Evolutionary conservation across 2,329 filamentous ascomycete genomes (phyloP).

Genomic region (Trichoderma koningii): DNA sequence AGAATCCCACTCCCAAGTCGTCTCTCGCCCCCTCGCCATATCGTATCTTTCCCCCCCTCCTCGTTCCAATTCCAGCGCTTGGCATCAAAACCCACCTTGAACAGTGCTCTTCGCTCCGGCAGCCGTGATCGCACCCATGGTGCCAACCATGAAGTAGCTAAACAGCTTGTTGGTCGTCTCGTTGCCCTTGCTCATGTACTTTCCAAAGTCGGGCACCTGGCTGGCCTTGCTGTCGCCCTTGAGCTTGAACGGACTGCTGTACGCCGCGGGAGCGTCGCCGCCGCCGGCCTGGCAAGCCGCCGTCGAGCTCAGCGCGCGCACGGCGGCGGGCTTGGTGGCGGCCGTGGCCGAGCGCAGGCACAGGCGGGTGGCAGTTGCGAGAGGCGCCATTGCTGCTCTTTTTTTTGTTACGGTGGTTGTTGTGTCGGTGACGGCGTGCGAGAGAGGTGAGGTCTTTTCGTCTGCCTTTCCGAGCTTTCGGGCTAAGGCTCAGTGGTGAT

Average conservation of each 20-base stretch:
- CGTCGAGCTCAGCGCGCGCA: conserved; percentile 60
- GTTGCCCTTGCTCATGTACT: conserved; percentile 74
- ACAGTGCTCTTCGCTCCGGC: conserved; percentile 97
- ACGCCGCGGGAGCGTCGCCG: conserved; percentile 50
- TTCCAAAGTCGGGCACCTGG: conserved; percentile 85
- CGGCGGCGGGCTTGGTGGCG: conserved; percentile 44
- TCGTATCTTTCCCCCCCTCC: neutral
- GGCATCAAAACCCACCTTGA: conserved; percentile 69
- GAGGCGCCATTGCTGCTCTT: conserved; percentile 56
- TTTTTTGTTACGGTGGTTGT: too few relatives aligned
- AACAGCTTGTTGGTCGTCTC: conserved; percentile 81
- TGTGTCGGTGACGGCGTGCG: conserved; percentile 39
- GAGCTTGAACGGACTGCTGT: conserved; percentile 69
- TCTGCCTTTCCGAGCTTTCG: conserved; percentile 29
- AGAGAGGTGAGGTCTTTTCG: conserved; percentile 51
- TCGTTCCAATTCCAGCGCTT: neutral
- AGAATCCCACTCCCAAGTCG: neutral
- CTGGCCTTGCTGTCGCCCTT: conserved; percentile 60
- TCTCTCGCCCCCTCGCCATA: neutral
- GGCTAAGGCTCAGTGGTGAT: conserved; percentile 35
- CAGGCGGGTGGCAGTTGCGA: conserved; percentile 68
- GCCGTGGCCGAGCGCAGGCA: conserved; percentile 62
- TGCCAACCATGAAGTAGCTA: conserved; percentile 97
- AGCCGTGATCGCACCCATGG: conserved; percentile 87
- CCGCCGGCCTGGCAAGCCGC: conserved; percentile 51